Base-by-base conservation (phyloP, 257 asterid genomes). In the Scutellaria baicalensis region DNA sequence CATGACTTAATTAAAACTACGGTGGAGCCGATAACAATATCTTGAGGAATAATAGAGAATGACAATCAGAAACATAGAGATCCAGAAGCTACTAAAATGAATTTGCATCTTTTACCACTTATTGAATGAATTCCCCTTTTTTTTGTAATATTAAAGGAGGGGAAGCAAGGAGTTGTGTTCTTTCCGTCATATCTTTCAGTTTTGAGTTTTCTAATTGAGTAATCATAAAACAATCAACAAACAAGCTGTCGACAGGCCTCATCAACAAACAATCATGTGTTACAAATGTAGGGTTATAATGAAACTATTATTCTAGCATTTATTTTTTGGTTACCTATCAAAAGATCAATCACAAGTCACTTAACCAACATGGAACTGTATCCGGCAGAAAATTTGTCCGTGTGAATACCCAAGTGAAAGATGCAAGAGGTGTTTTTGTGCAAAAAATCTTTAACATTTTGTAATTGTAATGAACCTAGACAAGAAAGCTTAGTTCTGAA, bases 401-500 rank as follows among this genome's bases (percentile, higher is more conserved):
- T 21, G 42, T 13, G 4, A 31, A 72, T 54, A 56, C 4, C 45
- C 72, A 50, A 50, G 47, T 48, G 58, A 33, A 65, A 12, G 35
- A 42, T 31, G 38, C 38, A 64, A 11, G 59, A 2, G 3, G 23
- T n/a, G 2, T 20, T 31, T 4, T 23, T 38, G 6, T 44, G 73
- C 73, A 57, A 14, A 23, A 40, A 66, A 50, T 6, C 18, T 27
- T 17, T 33, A 6, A 35, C 33, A 9, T 27, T 57, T 51, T 16
- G 39, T 11, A 6, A 54, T 12, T 13, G 27, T 58, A 58, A 66
- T 39, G 57, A 47, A 64, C 45, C 4, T 38, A 48, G 66, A 65
- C 9, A n/a, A 69, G 36, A 38, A 39, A 50, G 10, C 20, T 27
- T 38, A 43, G 33, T 70, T 75, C 71, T 69, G 77, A 87, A 14